Evolutionary conservation across 768 basidiomycete genomes (phyloP), one percentile per base, ranked within the genome.

Genomic region (Rhodotorula paludigena): DNA sequence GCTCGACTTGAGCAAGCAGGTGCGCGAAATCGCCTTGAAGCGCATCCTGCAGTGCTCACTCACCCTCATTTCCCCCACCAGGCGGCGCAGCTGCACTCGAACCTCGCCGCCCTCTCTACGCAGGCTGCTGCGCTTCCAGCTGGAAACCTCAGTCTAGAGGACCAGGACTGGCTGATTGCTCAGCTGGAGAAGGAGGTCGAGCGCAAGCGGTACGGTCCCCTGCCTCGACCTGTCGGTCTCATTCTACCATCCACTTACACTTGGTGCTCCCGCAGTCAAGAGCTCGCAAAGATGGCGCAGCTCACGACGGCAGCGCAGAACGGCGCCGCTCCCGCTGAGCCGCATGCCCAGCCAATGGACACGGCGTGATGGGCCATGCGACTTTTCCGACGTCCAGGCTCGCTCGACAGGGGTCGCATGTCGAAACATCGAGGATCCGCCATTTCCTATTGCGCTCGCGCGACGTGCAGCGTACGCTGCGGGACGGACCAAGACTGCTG

Each of bases 81-180:
- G 63, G 63, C 64, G 18, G 58, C 60, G 25, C 35, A 36, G 6
- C 35, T 69, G 41, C 51, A 62, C 18, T 30, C 28, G 14, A 30
- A 52, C 5, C 49, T 70, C 42, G 32, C 30, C 3, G 32, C 44
- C 10, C 60, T 70, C 20, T 42, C 41, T 3, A 10, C 30, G 0
- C 69, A 70, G 44, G 69, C 64, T 16, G 28, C 38, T 23, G 3
- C 18, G 0, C 15, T 70, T 7, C 60, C 56, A 5, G 60, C 60
- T 3, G 69, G 60, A 0, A 18, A 70, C 38, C 18, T 70, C 21
- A 58, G 60, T 36, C n/a, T 70, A 30, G 64, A 70, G 9, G 69
- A 70, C 57, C 64, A 70, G 48, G 60, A 58, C 20, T 65, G 64
- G 63, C 56, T 70, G 12, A 59, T 66, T 51, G 15, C 28, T 12